Percentiles rank a stretch among this genome's conserved stretches.
Evolutionary conservation across 1,284 basidiomycete species (phyloP).

Genomic region (Ganoderma multipileum): DNA sequence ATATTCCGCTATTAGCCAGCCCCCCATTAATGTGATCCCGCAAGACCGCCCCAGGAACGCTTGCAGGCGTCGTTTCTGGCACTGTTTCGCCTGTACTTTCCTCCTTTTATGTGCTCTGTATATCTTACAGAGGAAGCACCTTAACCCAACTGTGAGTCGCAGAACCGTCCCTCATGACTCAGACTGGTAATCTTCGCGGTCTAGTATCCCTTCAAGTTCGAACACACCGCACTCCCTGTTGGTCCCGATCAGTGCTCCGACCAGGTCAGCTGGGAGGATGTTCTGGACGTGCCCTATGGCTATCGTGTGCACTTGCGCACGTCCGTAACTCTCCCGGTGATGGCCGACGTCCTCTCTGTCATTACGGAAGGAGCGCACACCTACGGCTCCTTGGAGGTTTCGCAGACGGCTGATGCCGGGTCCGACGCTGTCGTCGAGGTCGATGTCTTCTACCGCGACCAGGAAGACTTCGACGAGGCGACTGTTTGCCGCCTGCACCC

Average conservation of each 20-base stretch:
- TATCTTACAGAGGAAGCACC: not conserved
- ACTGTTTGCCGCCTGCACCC: slow-evolving; percentile 34
- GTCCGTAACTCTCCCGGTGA: slow-evolving; percentile 33
- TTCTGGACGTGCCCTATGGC: not conserved
- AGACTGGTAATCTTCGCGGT: not conserved
- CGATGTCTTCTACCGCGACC: slow-evolving; percentile 26
- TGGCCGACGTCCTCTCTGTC: slow-evolving; percentile 36
- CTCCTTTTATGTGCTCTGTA: slow-evolving; percentile 13
- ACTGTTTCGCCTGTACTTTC: slow-evolving; percentile 22
- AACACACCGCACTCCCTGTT: not conserved
- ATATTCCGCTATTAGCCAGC: not conserved
- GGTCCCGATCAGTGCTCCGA: not conserved
- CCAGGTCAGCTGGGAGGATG: not conserved
- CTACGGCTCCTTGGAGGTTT: slow-evolving; percentile 34
- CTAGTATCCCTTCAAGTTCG: not conserved
- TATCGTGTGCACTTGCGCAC: slow-evolving; percentile 14
- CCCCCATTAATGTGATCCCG: not conserved
- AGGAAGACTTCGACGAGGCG: slow-evolving; percentile 28
- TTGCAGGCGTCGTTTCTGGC: slow-evolving; percentile 29
- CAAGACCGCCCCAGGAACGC: slow-evolving; percentile 20
- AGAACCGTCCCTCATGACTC: not conserved
- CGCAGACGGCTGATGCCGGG: slow-evolving; percentile 22
- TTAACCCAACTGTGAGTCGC: not conserved
- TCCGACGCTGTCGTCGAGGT: slow-evolving; percentile 34
- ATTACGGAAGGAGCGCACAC: slow-evolving; percentile 34